Percentiles rank a stretch among this genome's conserved stretches.
Evolutionary conservation across 2,329 filamentous ascomycete species (phyloP).

Genomic region (Seiridium unicorne): DNA sequence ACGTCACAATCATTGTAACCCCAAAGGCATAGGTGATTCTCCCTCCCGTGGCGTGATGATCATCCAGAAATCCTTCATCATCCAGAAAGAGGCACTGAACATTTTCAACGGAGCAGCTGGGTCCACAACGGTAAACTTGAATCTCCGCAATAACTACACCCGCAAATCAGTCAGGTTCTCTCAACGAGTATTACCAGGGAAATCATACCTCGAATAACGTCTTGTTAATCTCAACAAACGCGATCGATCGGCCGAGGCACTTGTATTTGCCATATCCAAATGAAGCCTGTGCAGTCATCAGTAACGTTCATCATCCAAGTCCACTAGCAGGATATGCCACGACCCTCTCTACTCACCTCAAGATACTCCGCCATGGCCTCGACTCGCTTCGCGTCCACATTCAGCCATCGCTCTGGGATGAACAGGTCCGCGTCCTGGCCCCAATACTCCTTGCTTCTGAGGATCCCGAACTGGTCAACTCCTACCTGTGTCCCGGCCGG

Average conservation of each 20-base stretch:
- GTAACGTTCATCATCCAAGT: too few relatives aligned
- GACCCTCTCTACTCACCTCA: conserved; percentile 1
- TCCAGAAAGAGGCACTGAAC: background rate
- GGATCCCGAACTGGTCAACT: conserved; percentile 3
- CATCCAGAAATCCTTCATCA: conserved; percentile 3
- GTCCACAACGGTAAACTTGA: background rate
- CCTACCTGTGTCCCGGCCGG: conserved; percentile 11
- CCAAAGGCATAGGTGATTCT: background rate
- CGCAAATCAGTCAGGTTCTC: background rate
- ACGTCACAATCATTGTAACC: background rate
- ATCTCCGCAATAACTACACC: background rate
- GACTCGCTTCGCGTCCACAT: conserved; percentile 3
- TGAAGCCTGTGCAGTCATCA: background rate
- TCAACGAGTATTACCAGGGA: background rate
- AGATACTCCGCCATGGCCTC: conserved; percentile 11
- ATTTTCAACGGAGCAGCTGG: background rate
- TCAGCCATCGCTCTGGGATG: conserved; percentile 12
- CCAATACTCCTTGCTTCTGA: background rate
- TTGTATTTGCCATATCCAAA: conserved; percentile 13
- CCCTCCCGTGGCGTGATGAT: background rate
- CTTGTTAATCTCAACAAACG: conserved; percentile 12
- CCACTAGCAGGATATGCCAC: background rate
- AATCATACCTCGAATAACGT: conserved; percentile 11
- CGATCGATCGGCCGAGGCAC: conserved; percentile 12
- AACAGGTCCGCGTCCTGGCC: conserved; percentile 9